phyloP scores from a whole-genome alignment of 352 stramenopile genomes.

The Phytophthora uliginosa region DNA sequence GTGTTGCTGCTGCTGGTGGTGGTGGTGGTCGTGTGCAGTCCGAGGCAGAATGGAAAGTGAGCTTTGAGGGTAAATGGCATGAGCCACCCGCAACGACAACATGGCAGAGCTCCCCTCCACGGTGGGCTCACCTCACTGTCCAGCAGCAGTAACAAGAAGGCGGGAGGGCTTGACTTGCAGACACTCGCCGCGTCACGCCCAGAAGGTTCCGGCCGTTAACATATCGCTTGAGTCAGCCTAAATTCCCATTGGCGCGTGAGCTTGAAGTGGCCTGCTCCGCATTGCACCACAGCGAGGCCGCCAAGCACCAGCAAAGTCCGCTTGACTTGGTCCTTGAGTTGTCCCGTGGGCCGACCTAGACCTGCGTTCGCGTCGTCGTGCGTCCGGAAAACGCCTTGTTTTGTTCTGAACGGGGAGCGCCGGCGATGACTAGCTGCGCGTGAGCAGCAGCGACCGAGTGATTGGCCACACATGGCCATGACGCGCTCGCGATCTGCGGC shows the following conservation, averaged over 20 bases:
- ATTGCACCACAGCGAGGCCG: neutral
- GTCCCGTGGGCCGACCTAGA: neutral
- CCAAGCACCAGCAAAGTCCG: neutral
- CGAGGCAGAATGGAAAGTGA: conserved; percentile 40
- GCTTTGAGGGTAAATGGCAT: neutral
- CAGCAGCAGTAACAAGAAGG: neutral
- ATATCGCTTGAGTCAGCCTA: conserved; percentile 21
- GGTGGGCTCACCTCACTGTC: neutral
- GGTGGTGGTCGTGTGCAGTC: neutral
- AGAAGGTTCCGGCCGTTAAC: neutral
- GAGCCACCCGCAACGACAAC: neutral
- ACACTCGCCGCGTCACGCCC: conserved; percentile 26
- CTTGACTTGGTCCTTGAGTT: neutral
- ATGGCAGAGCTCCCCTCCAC: neutral
- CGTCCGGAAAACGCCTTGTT: conserved; percentile 1
- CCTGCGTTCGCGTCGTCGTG: neutral
- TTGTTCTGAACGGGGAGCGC: neutral
- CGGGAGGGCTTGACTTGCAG: neutral
- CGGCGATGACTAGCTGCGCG: conserved; percentile 33
- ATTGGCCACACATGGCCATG: conserved; percentile 28
- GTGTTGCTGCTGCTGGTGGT: neutral
- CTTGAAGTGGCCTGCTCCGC: neutral
- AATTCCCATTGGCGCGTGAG: conserved; percentile 11
- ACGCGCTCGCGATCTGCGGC: conserved; percentile 26
- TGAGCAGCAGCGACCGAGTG: conserved; percentile 18